Evolutionary conservation across 306 rosid genomes (phyloP).

Genomic region (Mucuna pruriens): DNA sequence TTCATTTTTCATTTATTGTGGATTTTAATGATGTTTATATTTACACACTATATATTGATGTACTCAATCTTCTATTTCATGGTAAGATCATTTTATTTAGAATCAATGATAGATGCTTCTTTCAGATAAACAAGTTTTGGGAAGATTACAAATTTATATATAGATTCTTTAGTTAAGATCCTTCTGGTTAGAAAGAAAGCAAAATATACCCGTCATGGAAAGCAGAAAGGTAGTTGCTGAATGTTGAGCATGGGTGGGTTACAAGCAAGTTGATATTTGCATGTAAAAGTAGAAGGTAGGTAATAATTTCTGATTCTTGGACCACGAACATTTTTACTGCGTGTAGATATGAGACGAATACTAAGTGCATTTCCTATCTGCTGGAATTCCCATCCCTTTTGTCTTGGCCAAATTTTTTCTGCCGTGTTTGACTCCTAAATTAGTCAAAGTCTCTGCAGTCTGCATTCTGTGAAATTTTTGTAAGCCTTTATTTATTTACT

Average conservation of each 20-base stretch:
- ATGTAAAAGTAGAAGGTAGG: conserved; percentile 25
- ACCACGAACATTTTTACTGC: conserved; percentile 1
- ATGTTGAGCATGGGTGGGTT: conserved; percentile 16
- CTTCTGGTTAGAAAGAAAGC: neutral
- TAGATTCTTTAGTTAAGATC: neutral
- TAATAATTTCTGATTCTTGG: conserved; percentile 17
- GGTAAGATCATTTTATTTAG: conserved; percentile 15
- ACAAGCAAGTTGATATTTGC: conserved; percentile 25
- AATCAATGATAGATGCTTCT: conserved; percentile 12
- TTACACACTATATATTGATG: conserved; percentile 13
- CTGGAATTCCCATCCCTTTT: conserved; percentile 25
- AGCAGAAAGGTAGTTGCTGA: conserved; percentile 17
- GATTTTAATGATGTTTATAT: conserved; percentile 2
- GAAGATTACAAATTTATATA: conserved; percentile 3
- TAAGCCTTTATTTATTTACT: conserved; percentile 8
- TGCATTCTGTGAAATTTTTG: conserved; percentile 27
- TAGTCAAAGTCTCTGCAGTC: neutral
- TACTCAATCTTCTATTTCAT: neutral
- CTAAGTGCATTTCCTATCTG: conserved; percentile 11
- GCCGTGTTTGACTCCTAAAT: neutral
- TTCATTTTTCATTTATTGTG: neutral
- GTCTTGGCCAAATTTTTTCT: conserved; percentile 25
- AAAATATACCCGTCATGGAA: neutral
- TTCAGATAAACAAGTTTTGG: conserved; percentile 8
- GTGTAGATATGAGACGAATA: conserved; percentile 9